Evolutionary conservation across 768 basidiomycete species (phyloP).

Genomic region (Cytidiella melzeri): DNA sequence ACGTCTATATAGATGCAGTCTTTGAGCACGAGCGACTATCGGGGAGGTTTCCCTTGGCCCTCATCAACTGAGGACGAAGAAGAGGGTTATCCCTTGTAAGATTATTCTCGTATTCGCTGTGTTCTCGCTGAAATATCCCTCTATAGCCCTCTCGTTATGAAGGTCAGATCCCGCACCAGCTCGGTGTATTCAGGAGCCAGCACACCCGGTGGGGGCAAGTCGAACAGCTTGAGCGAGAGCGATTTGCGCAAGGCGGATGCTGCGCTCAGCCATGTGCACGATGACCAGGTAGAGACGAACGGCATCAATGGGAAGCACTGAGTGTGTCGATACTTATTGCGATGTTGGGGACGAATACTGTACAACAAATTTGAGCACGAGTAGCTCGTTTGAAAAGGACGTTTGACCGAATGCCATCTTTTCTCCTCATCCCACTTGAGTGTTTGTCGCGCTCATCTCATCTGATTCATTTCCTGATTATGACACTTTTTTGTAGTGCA

Average conservation of each 20-base stretch:
- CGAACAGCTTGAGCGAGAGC: slow-evolving; percentile 77
- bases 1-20: slow-evolving; percentile 64
- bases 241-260: slow-evolving; percentile 86
- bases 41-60: slow-evolving; percentile 62
- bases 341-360: too few relatives aligned
- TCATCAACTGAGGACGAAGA: slow-evolving; percentile 72
- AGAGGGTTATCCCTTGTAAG: slow-evolving; percentile 85
- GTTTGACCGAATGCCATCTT: too few relatives aligned
- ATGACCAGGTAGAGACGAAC: slow-evolving; percentile 14
- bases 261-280: slow-evolving; percentile 62
- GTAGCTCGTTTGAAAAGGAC: too few relatives aligned
- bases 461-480: too few relatives aligned
- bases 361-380: too few relatives aligned
- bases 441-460: too few relatives aligned
- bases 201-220: slow-evolving; percentile 81
- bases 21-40: slow-evolving; percentile 82
- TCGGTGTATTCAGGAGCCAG: slow-evolving; percentile 72
- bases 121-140: slow-evolving; percentile 6
- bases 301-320: slow-evolving; percentile 17
- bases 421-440: too few relatives aligned
- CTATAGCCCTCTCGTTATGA: slow-evolving; percentile 79
- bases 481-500: too few relatives aligned
- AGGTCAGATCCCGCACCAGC: slow-evolving; percentile 76
- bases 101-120: too few relatives aligned
- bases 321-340: too few relatives aligned